Evolutionary conservation across 139 green algal species (phyloP).

Genomic region (Pleodorina starrii): DNA sequence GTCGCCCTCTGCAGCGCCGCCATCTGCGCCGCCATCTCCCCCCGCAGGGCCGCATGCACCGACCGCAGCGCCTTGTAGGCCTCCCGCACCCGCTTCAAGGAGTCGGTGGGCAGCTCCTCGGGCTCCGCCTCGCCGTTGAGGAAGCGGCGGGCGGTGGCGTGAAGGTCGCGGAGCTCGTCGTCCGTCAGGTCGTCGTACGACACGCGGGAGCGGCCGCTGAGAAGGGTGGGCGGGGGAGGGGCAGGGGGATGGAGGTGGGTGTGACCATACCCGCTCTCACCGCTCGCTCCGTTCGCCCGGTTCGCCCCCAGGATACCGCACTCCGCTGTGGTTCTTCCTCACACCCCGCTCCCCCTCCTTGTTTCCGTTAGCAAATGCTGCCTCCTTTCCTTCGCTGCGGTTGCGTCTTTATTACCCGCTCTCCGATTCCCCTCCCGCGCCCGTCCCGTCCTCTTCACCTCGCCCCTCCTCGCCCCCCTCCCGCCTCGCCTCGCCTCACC

Average conservation of each 20-base stretch:
- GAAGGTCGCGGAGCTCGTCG: conserved; percentile 74
- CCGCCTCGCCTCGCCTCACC: conserved; percentile 26
- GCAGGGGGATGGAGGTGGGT: neutral
- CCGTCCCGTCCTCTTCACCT: neutral
- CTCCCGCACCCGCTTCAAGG: conserved; percentile 79
- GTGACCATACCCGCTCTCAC: no score
- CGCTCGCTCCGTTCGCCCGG: no score
- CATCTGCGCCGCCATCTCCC: conserved; percentile 49
- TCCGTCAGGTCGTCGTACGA: conserved; percentile 82
- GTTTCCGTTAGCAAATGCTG: no score
- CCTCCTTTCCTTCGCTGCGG: no score
- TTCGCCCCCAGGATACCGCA: no score
- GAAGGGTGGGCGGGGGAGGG: neutral
- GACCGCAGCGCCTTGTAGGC: conserved; percentile 71
- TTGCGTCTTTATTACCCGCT: no score
- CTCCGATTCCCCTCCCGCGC: no score
- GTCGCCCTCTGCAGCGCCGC: conserved; percentile 5
- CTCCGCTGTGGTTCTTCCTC: no score
- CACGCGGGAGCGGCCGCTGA: conserved; percentile 66
- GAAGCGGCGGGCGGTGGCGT: conserved; percentile 59
- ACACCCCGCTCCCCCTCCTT: no score
- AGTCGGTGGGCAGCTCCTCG: conserved; percentile 74
- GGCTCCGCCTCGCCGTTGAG: conserved; percentile 61
- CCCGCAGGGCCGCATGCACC: conserved; percentile 40
- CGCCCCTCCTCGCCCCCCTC: neutral